These are phyloP conservation scores for Calonectria hawksworthii DNA, from an alignment of 2,329 filamentous ascomycete genomes.

Conservation along the genomic window DNA sequence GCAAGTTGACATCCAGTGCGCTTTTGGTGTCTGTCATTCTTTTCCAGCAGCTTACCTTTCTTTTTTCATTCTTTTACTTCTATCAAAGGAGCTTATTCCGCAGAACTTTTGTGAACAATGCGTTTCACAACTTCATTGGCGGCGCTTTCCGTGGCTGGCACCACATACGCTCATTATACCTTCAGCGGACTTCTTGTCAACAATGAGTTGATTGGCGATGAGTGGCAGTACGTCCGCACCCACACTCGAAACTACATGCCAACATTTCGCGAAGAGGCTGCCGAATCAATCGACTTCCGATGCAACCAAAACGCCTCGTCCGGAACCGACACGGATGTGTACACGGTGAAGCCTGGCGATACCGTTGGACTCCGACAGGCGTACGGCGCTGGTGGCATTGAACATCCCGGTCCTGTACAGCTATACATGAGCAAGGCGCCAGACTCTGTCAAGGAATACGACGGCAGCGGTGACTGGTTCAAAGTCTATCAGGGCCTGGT, in stretches of 20 bases:
- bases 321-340: not conserved
- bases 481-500: not conserved
- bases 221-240: not conserved
- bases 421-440: not conserved
- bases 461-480: not conserved
- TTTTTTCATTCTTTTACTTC: too few relatives aligned
- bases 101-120: too few relatives aligned
- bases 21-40: too few relatives aligned
- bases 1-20: too few relatives aligned
- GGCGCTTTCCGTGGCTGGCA: too few relatives aligned
- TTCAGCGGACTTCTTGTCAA: too few relatives aligned
- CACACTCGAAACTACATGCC: not conserved
- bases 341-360: not conserved
- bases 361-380: not conserved
- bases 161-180: too few relatives aligned
- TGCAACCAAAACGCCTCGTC: not conserved
- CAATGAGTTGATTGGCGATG: too few relatives aligned
- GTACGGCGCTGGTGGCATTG: not conserved
- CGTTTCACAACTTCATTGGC: too few relatives aligned
- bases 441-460: not conserved
- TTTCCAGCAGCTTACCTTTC: too few relatives aligned
- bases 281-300: not conserved
- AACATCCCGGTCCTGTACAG: not conserved
- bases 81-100: too few relatives aligned
- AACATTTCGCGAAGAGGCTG: not conserved